phyloP scores from a whole-genome alignment of 345 rosid species.

The Litchi chinensis region DNA sequence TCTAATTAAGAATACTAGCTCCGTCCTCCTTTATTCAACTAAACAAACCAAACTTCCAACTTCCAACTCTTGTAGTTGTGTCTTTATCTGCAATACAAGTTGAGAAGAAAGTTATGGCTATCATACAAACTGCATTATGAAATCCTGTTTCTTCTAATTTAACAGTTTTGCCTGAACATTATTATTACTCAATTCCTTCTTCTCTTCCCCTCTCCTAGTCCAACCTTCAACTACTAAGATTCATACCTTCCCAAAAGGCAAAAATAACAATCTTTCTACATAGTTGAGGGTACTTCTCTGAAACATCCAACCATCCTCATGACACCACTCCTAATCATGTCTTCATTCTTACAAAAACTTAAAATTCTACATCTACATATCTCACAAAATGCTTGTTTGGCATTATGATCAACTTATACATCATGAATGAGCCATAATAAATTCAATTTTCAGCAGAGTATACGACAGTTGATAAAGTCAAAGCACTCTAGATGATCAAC shows the following conservation, averaged over 20 bases:
- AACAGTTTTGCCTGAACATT: background rate
- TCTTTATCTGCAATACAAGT: background rate
- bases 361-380: background rate
- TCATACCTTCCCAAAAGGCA: background rate
- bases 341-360: background rate
- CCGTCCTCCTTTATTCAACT: background rate
- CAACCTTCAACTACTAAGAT: background rate
- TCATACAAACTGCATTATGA: background rate
- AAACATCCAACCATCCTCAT: background rate
- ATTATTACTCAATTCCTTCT: background rate
- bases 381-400: background rate
- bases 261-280: background rate
- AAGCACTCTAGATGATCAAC: background rate
- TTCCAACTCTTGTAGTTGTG: background rate
- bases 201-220: background rate
- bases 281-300: background rate
- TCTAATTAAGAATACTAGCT: background rate
- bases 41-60: background rate
- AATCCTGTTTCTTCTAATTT: background rate
- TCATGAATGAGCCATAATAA: background rate
- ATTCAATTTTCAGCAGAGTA: background rate
- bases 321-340: background rate
- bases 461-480: background rate
- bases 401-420: background rate
- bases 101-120: background rate